Evolutionary conservation across 305 asterid species (phyloP).

Genomic region (Fraxinus nigra): DNA sequence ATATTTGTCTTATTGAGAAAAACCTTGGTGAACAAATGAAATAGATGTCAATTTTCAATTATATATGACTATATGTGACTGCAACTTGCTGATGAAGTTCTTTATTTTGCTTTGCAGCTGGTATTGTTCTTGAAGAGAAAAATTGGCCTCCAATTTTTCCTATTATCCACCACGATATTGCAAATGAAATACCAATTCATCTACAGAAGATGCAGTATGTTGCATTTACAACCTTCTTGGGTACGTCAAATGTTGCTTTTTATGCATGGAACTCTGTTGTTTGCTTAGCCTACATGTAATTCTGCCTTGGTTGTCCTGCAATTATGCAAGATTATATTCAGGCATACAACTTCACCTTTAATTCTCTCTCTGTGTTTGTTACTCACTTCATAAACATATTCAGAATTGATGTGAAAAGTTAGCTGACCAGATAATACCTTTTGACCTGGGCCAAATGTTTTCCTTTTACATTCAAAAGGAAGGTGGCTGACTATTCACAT

Average conservation of each 20-base stretch:
- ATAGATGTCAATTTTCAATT: background rate
- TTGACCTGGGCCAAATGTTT: background rate
- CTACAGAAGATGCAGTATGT: slow-evolving; percentile 93
- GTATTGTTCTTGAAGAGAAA: slow-evolving; percentile 89
- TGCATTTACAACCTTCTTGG: slow-evolving; percentile 91
- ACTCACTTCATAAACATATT: background rate
- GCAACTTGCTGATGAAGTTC: background rate
- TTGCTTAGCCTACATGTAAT: background rate
- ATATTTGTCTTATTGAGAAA: background rate
- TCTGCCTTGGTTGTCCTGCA: background rate
- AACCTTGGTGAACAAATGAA: background rate
- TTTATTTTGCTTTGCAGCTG: slow-evolving; percentile 60
- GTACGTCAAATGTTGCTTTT: slow-evolving; percentile 44
- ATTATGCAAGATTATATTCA: background rate
- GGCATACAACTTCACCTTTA: background rate
- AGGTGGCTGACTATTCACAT: background rate
- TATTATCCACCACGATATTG: slow-evolving; percentile 92
- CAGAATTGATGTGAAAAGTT: background rate
- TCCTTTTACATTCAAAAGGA: background rate
- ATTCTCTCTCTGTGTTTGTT: background rate
- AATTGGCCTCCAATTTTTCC: slow-evolving; percentile 99
- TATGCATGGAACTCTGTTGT: background rate
- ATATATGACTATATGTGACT: background rate
- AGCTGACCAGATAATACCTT: background rate
- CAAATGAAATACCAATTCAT: slow-evolving; percentile 91